phyloP scores from a whole-genome alignment of 768 basidiomycete genomes.

The Pleurotus citrinopileatus region DNA sequence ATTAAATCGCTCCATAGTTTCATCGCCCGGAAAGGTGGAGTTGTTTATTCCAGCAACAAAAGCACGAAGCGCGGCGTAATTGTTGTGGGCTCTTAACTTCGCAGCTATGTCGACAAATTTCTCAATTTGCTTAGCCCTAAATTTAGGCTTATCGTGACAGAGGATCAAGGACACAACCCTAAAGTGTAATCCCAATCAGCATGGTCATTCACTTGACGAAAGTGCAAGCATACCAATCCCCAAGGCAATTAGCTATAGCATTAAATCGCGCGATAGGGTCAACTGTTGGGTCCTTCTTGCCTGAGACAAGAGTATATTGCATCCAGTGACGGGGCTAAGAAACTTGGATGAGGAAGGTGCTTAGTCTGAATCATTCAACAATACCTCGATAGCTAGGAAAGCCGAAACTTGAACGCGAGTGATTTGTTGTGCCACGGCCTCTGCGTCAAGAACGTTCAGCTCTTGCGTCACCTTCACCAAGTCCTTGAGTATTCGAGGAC shows the following conservation, averaged over 20 bases:
- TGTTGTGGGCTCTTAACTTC: slow-evolving; percentile 78
- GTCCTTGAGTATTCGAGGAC: slow-evolving; percentile 57
- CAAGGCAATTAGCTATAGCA: slow-evolving; percentile 76
- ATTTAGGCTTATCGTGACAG: slow-evolving; percentile 75
- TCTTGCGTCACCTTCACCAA: slow-evolving; percentile 58
- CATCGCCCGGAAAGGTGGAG: slow-evolving; percentile 73
- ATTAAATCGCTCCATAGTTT: slow-evolving; percentile 74
- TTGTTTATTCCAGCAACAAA: slow-evolving; percentile 93
- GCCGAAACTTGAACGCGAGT: slow-evolving; percentile 67
- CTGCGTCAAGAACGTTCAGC: slow-evolving; percentile 52
- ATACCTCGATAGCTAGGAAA: slow-evolving; percentile 77
- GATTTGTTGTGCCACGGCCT: slow-evolving; percentile 82
- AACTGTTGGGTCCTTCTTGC: slow-evolving; percentile 58
- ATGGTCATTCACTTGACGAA: not conserved
- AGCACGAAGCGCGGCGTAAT: slow-evolving; percentile 90
- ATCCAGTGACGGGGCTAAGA: slow-evolving; percentile 85
- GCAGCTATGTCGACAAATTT: slow-evolving; percentile 85
- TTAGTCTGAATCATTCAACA: not conserved
- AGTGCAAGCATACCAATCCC: slow-evolving; percentile 60
- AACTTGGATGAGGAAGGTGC: slow-evolving; percentile 13
- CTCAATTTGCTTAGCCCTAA: slow-evolving; percentile 80
- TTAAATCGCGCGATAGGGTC: slow-evolving; percentile 78
- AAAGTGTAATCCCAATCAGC: slow-evolving; percentile 7
- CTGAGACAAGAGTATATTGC: slow-evolving; percentile 68
- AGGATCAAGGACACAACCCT: slow-evolving; percentile 93